A percentile compares a stretch with the other conserved stretches of the same genome.
Conservation (phyloP, 2,329 filamentous ascomycete species). For the Fusarium veterinarium region DNA sequence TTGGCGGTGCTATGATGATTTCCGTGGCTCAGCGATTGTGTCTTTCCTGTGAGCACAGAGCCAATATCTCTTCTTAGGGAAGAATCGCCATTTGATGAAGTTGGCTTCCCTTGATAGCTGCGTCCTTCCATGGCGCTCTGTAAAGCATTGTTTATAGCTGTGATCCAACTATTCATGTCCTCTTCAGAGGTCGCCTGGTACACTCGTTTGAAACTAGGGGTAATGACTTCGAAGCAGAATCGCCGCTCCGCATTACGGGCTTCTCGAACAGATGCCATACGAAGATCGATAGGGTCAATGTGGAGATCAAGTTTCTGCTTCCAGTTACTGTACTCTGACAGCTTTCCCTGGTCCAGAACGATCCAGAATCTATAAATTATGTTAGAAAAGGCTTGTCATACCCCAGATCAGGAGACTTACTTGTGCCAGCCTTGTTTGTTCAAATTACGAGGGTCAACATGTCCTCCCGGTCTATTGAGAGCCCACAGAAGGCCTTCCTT, state of each 20-base stretch:
- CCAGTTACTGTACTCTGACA: constrained; percentile 99
- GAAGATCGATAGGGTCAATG: constrained; percentile 96
- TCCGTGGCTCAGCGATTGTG: constrained; percentile 73
- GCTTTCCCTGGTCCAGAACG: constrained; percentile 93
- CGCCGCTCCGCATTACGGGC: constrained; percentile 92
- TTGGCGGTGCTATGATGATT: constrained; percentile 61
- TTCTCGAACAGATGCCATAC: constrained; percentile 96
- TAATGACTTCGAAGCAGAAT: constrained; percentile 99
- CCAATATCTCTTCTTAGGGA: constrained; percentile 87
- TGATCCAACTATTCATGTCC: constrained; percentile 97
- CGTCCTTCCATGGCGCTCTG: constrained; percentile 94
- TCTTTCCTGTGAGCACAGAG: constrained; percentile 92
- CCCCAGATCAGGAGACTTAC: constrained; percentile 63
- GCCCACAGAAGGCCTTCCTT: constrained; percentile 98
- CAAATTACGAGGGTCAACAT: constrained; percentile 93
- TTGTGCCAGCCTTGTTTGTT: constrained; percentile 99
- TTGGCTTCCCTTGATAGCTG: constrained; percentile 66
- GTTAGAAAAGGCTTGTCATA: constrained; percentile 23
- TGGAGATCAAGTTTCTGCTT: constrained; percentile 96
- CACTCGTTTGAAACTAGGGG: constrained; percentile 92
- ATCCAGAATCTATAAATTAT: constrained; percentile 86
- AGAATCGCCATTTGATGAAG: constrained; percentile 58
- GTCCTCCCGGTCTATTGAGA: constrained; percentile 88
- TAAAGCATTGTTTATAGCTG: constrained; percentile 94
- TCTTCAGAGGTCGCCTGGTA: constrained; percentile 99